These are phyloP conservation scores for Wickerhamomyces rabaulensis DNA, from an alignment of 805 yeast genomes.

Conservation along the genomic window DNA sequence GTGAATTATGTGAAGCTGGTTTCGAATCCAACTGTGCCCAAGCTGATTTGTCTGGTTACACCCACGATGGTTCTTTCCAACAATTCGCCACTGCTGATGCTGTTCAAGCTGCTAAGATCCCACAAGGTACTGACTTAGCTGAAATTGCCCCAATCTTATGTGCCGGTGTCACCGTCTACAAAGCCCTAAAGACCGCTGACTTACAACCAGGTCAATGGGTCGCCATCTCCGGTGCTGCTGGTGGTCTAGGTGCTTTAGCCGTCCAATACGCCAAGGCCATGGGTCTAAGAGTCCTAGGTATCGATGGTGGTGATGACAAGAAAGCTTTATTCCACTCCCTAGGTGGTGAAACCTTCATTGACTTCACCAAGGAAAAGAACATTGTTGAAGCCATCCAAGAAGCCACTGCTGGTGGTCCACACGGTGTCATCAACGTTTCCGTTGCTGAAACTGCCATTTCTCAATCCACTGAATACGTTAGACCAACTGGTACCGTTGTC, in stretches of 20 bases:
- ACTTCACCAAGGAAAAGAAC: constrained; percentile 51
- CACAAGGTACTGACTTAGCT: constrained; percentile 70
- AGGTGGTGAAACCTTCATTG: constrained; percentile 64
- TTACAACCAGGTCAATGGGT: constrained; percentile 70
- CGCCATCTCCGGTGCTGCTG: constrained; percentile 74
- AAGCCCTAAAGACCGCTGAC: constrained; percentile 78
- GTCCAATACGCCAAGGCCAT: constrained; percentile 72
- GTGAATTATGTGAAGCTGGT: constrained; percentile 68
- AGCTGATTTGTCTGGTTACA: constrained; percentile 79
- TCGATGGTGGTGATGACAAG: constrained; percentile 68
- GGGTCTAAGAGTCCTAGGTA: constrained; percentile 69
- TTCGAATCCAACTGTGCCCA: constrained; percentile 66
- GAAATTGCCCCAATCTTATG: constrained; percentile 77
- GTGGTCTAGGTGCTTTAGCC: constrained; percentile 74
- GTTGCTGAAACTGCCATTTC: constrained; percentile 65
- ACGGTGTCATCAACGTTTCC: constrained; percentile 71
- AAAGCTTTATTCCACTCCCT: constrained; percentile 45
- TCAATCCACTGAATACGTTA: constrained; percentile 53
- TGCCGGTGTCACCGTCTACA: constrained; percentile 90
- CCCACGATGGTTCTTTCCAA: constrained; percentile 89
- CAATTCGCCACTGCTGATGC: constrained; percentile 89
- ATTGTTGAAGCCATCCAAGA: constrained; percentile 48
- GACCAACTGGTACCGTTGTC: constrained; percentile 66
- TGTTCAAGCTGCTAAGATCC: constrained; percentile 77
- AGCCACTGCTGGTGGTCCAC: constrained; percentile 70